Percentiles rank a stretch among this genome's conserved stretches.
Conservation (phyloP, 306 rosid species). For the Hylodesmum podocarpum region DNA sequence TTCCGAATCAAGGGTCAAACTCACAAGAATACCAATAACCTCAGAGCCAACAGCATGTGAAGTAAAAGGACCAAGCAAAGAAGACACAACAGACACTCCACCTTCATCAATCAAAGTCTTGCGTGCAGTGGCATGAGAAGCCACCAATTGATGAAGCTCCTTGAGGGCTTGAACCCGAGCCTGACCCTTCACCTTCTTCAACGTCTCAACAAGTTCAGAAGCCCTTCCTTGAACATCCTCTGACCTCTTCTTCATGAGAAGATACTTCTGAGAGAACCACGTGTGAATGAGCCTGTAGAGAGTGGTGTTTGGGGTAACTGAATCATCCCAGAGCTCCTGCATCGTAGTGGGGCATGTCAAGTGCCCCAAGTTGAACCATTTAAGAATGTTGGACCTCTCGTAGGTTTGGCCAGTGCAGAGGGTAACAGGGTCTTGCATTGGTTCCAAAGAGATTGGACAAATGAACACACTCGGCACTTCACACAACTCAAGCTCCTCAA, state of each 20-base stretch:
- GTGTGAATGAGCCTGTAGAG: slow-evolving; percentile 57
- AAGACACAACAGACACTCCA: slow-evolving; percentile 57
- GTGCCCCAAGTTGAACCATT: slow-evolving; percentile 75
- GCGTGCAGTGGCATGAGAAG: slow-evolving; percentile 57
- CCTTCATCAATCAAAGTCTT: slow-evolving; percentile 57
- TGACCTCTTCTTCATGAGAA: slow-evolving; percentile 67
- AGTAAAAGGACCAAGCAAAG: slow-evolving; percentile 69
- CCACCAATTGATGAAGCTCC: slow-evolving; percentile 65
- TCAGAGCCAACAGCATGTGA: slow-evolving; percentile 78
- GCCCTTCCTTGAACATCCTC: slow-evolving; percentile 81
- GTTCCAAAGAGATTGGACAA: slow-evolving; percentile 82
- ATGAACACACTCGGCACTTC: slow-evolving; percentile 75
- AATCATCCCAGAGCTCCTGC: slow-evolving; percentile 93
- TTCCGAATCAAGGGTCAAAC: slow-evolving; percentile 63
- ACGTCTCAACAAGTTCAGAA: slow-evolving; percentile 62
- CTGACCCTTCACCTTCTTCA: slow-evolving; percentile 73
- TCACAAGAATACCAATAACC: slow-evolving; percentile 64
- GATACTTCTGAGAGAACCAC: slow-evolving; percentile 76
- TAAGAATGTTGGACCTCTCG: slow-evolving; percentile 75
- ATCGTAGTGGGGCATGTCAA: slow-evolving; percentile 77
- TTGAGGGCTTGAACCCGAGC: slow-evolving; percentile 74
- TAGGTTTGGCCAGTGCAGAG: slow-evolving; percentile 85
- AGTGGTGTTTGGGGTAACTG: slow-evolving; percentile 67
- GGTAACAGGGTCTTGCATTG: slow-evolving; percentile 88
- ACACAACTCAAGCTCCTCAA: slow-evolving; percentile 64